phyloP scores from a whole-genome alignment of 148 eudicot species.

The Pouteria glomerata region DNA sequence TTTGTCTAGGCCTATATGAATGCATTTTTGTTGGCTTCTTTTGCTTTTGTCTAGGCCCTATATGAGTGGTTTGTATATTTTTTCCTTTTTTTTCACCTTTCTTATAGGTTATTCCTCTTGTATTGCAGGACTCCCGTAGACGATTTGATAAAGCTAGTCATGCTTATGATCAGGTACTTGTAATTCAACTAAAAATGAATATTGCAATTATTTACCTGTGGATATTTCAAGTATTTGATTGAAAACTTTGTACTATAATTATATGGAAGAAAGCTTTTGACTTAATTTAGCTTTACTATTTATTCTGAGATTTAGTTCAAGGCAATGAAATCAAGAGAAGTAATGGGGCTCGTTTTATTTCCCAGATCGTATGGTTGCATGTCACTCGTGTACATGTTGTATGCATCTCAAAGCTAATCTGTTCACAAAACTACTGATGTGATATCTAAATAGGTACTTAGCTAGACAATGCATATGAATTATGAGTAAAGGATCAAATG shows the following conservation, averaged over 20 bases:
- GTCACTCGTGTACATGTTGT: neutral
- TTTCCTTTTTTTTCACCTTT: slow-evolving; percentile 4
- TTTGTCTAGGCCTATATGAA: neutral
- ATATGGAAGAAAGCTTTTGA: neutral
- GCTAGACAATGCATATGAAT: too few relatives aligned
- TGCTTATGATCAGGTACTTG: slow-evolving; percentile 78
- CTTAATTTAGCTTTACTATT: neutral
- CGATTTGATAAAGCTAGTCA: slow-evolving; percentile 75
- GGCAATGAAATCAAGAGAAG: neutral
- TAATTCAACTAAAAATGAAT: neutral
- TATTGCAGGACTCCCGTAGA: slow-evolving; percentile 74
- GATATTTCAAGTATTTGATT: neutral
- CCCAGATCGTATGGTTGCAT: neutral
- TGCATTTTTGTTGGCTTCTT: neutral
- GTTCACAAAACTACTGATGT: neutral
- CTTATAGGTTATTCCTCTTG: slow-evolving; percentile 10
- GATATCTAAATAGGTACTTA: too few relatives aligned
- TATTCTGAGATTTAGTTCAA: neutral
- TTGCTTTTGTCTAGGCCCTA: neutral
- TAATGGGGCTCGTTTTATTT: neutral
- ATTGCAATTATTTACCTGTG: neutral
- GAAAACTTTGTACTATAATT: slow-evolving; percentile 2
- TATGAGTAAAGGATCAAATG: too few relatives aligned
- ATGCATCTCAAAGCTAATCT: neutral
- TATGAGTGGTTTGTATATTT: neutral